These are phyloP conservation scores for Fragilariopsis cylindrus DNA, from an alignment of 108 stramenopile species.

Conservation along the genomic window DNA sequence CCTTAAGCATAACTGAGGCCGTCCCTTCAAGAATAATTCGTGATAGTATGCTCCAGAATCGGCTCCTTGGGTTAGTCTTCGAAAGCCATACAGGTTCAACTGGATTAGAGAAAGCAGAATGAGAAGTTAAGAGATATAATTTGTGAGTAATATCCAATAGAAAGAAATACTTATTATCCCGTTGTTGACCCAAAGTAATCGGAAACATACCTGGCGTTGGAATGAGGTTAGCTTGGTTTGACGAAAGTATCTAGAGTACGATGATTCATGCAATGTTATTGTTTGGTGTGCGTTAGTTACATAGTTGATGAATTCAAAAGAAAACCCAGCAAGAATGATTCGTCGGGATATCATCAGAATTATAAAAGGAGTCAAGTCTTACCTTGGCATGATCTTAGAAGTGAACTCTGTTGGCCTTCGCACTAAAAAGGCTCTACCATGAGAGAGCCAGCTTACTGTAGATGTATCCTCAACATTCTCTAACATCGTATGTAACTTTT, in stretches of 20 bases:
- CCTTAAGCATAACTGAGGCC: constrained; percentile 68
- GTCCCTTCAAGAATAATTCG: constrained; percentile 80
- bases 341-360: too few relatives aligned
- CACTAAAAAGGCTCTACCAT: constrained; percentile 89
- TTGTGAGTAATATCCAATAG: constrained; percentile 1
- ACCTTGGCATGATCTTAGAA: constrained; percentile 79
- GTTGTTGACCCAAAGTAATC: neutral
- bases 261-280: neutral
- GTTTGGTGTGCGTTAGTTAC: neutral
- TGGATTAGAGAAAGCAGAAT: constrained; percentile 9
- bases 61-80: constrained; percentile 85
- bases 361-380: constrained; percentile 10
- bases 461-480: constrained; percentile 44
- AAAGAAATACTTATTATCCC: neutral
- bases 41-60: constrained; percentile 86
- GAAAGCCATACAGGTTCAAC: constrained; percentile 92
- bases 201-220: constrained; percentile 56
- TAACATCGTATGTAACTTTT: constrained; percentile 78
- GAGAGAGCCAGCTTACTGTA: constrained; percentile 71
- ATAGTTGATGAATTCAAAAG: neutral
- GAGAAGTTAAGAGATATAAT: neutral
- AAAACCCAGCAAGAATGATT: neutral
- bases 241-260: constrained; percentile 60
- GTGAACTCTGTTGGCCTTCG: constrained; percentile 84
- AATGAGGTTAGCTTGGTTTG: constrained; percentile 86